Evolutionary conservation across 768 basidiomycete genomes (phyloP), one percentile per base, ranked within the genome.

Genomic region (Strobilomyces echinocephalus): DNA sequence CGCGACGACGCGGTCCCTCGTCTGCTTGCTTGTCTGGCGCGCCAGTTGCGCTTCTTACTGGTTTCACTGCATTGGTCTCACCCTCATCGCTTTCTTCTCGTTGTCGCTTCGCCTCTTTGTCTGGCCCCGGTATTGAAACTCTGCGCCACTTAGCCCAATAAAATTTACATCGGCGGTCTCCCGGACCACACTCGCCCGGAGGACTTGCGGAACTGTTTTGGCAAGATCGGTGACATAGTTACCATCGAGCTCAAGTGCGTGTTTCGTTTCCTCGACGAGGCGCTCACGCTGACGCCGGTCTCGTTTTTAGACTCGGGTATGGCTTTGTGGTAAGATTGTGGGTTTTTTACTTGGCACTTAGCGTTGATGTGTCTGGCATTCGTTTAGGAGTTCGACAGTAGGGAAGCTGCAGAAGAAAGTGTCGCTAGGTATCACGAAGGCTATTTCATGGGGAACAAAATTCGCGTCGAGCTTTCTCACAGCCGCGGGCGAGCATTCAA

Each of bases 391-490:
- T 93, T 93, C 59, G 89, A 91, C 31, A 85, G 54, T 46, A 79
- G 81, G 43, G 84, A 87, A 60, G 87, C 91, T 38, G 91, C 91
- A 2, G 89, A 92, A 66, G 86, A 89, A 68, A 90, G 89, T 54
- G 88, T 93, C 6, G 81, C 84, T 5, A 91, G 91, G 66, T 94
- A 93, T 62, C 81, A 94, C 57, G 90, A 92, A 74, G 90, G 91
- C 2, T 85, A 77, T 57, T 94, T 94, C 68, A 90, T 94, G 89
- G 91, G 91, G 40, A 91, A 91, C 69, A 91, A 89, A 74, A 91
- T 94, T 52, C 84, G 88, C 11, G 91, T 93, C 10, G 91, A 93
- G 64, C 73, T 86, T 14, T 92, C 91, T 31, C 89, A 86, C 67
- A 88, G 89, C 30, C 89, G 90, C 48, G 87, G 89, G 15, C 78